These are phyloP conservation scores for Magnusiomyces suaveolens DNA, from an alignment of 1,139 yeast species.

Conservation along the genomic window DNA sequence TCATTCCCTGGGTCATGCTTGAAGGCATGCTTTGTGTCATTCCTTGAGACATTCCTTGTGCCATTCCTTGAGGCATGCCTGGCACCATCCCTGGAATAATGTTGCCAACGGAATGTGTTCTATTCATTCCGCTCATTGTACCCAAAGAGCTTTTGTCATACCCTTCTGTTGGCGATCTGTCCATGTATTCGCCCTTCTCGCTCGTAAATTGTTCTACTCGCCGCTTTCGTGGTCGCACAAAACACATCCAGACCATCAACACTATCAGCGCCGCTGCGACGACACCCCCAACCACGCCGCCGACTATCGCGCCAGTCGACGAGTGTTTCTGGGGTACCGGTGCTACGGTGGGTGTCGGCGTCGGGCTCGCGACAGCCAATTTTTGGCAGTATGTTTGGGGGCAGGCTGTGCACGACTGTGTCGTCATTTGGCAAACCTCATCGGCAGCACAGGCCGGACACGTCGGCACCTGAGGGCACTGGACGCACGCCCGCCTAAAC, in stretches of 20 bases:
- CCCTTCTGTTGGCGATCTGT: no score
- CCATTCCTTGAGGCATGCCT: no score
- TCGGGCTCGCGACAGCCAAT: constrained; percentile 3
- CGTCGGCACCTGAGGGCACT: constrained; percentile 17
- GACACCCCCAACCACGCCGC: constrained; percentile 21
- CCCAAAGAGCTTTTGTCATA: no score
- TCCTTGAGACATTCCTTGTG: no score
- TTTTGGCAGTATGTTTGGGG: constrained; percentile 22
- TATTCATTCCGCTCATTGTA: no score
- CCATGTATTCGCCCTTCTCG: no score
- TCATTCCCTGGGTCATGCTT: not conserved
- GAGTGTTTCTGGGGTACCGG: not conserved
- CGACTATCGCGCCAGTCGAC: constrained; percentile 32
- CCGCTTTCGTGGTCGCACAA: not conserved
- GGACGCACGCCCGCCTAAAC: constrained; percentile 4
- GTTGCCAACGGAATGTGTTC: no score
- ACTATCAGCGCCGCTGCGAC: not conserved
- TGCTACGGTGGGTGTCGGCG: constrained; percentile 6
- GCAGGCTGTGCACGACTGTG: constrained; percentile 28
- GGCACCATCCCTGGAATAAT: no score
- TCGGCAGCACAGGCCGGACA: constrained; percentile 25
- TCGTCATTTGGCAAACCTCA: constrained; percentile 25
- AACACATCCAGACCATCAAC: not conserved
- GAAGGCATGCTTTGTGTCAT: no score
- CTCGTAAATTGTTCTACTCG: not conserved